Percentiles rank a stretch among this genome's conserved stretches.
These are phyloP conservation scores for Neonectria magnoliae DNA, from an alignment of 2,329 filamentous ascomycete genomes.

Conservation along the genomic window DNA sequence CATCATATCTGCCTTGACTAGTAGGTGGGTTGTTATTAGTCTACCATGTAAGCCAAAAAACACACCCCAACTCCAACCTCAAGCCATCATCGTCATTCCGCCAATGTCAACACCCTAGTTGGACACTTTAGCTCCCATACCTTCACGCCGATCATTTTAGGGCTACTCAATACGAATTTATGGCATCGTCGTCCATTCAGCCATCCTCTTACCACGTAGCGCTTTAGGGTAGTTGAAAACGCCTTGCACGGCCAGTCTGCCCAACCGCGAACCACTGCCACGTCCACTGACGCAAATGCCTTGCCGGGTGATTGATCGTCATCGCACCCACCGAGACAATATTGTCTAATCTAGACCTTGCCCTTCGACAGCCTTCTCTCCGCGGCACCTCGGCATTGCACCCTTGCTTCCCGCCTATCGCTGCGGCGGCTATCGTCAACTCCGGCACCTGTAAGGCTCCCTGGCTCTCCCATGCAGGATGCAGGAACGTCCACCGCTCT, in stretches of 20 bases:
- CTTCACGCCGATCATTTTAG: slow-evolving; percentile 23
- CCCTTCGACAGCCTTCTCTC: not conserved
- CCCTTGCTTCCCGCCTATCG: not conserved
- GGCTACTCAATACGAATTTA: slow-evolving; percentile 12
- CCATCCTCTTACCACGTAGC: not conserved
- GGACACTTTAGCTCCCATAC: slow-evolving; percentile 7
- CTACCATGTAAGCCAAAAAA: not conserved
- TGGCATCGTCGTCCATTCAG: not conserved
- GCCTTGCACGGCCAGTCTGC: not conserved
- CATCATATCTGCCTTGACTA: not conserved
- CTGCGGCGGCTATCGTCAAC: not conserved
- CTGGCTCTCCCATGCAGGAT: slow-evolving; percentile 13
- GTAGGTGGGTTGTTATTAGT: too few relatives aligned
- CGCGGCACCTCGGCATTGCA: not conserved
- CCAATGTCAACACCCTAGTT: not conserved
- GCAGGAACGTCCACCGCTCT: not conserved
- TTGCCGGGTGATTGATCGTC: slow-evolving; percentile 11
- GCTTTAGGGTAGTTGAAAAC: slow-evolving; percentile 15
- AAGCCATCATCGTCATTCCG: not conserved
- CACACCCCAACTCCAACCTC: slow-evolving; percentile 8
- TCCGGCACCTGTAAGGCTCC: not conserved
- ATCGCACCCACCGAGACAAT: not conserved
- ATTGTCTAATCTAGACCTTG: not conserved
- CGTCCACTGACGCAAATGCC: slow-evolving; percentile 1
- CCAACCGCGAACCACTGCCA: not conserved